Percentiles rank a stretch among this genome's conserved stretches.
These are phyloP conservation scores for Penicillium cosmopolitanum DNA, from an alignment of 495 filamentous ascomycete species.

Conservation along the genomic window DNA sequence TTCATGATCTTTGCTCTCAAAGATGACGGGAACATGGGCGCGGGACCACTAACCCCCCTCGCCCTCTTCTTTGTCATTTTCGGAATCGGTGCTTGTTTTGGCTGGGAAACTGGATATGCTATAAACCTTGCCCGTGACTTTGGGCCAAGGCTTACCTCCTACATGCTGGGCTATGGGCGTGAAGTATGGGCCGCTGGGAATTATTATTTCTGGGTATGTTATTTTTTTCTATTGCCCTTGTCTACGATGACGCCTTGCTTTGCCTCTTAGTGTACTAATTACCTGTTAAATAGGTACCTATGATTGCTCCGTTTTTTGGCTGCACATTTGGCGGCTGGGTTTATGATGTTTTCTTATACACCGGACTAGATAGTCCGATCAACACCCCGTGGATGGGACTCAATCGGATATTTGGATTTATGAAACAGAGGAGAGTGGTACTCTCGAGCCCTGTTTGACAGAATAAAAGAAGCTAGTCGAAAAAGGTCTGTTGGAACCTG, in stretches of 20 bases:
- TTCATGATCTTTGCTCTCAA: conserved; percentile 70
- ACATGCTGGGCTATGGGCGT: conserved; percentile 63
- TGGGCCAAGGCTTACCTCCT: conserved; percentile 65
- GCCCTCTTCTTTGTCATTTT: conserved; percentile 67
- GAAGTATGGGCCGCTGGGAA: conserved; percentile 65
- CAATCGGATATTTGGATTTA: conserved; percentile 41
- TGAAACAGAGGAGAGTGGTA: conserved; percentile 15
- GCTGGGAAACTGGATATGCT: conserved; percentile 71
- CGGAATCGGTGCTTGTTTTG: conserved; percentile 68
- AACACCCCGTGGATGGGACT: conserved; percentile 62
- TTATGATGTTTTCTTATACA: conserved; percentile 65
- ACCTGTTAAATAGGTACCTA: conserved; percentile 38
- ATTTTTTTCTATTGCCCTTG: neutral
- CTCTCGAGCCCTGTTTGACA: conserved; percentile 32
- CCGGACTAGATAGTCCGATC: conserved; percentile 56
- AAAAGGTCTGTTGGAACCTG: no score
- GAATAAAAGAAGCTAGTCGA: neutral
- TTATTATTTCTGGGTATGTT: conserved; percentile 66
- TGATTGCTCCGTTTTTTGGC: conserved; percentile 61
- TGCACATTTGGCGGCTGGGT: conserved; percentile 63
- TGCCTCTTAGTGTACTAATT: neutral
- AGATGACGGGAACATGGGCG: conserved; percentile 57
- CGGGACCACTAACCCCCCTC: conserved; percentile 55
- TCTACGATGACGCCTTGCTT: neutral
- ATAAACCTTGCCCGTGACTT: conserved; percentile 71